Conservation (phyloP, 495 filamentous ascomycete species). For the Elasticomyces elasticus region DNA sequence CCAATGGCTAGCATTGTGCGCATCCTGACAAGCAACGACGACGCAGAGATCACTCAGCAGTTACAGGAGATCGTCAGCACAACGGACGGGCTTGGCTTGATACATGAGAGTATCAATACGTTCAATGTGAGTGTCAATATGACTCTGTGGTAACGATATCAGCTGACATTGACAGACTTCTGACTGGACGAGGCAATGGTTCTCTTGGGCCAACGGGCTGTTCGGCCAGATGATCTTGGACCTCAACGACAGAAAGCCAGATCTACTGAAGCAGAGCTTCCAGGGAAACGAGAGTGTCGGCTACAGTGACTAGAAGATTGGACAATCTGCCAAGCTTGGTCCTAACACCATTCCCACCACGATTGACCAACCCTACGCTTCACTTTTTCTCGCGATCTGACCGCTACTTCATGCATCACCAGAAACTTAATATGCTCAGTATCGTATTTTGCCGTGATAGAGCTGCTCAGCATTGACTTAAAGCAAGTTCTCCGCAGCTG, state of each 20-base stretch:
- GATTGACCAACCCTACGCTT: too few species aligned
- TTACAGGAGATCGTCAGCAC: constrained; percentile 40
- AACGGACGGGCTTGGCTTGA: constrained; percentile 49
- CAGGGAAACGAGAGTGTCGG: constrained; percentile 22
- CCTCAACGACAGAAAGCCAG: constrained; percentile 40
- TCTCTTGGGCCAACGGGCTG: constrained; percentile 60
- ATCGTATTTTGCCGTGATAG: too few species aligned
- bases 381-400: too few species aligned
- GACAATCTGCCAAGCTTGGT: background rate
- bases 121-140: constrained; percentile 34
- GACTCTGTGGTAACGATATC: too few species aligned
- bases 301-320: background rate
- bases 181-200: constrained; percentile 26
- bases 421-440: too few species aligned
- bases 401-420: too few species aligned
- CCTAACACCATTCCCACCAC: background rate
- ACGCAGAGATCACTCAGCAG: constrained; percentile 39
- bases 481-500: too few species aligned
- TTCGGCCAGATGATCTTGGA: constrained; percentile 59
- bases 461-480: too few species aligned
- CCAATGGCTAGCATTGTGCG: constrained; percentile 48
- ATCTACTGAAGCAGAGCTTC: constrained; percentile 36
- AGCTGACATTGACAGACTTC: constrained; percentile 32
- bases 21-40: constrained; percentile 45
- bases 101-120: constrained; percentile 52